Percentiles rank a stretch among this genome's conserved stretches.
Evolutionary conservation across 1,284 basidiomycete genomes (phyloP).

Genomic region (Cryptococcus amylolentus): DNA sequence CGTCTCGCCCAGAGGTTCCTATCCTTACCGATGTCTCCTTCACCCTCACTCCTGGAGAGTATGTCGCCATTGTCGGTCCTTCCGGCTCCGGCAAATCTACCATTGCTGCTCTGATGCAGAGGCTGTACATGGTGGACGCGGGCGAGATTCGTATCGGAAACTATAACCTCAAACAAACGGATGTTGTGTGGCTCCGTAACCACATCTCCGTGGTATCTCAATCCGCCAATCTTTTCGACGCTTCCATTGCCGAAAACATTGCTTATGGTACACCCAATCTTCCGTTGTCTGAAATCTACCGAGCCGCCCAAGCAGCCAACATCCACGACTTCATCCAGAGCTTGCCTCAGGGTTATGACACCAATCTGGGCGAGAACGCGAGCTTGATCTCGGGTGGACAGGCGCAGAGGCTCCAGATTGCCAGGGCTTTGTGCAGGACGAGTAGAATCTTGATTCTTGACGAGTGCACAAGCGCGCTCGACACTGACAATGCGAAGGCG

Average conservation of each 20-base stretch:
- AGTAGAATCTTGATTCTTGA: conserved; percentile 81
- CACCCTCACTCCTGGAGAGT: conserved; percentile 65
- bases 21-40: conserved; percentile 68
- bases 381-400: conserved; percentile 88
- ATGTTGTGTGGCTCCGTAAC: conserved; percentile 70
- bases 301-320: conserved; percentile 70
- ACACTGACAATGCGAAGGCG: conserved; percentile 71
- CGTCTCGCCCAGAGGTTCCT: conserved; percentile 66
- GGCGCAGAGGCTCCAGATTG: conserved; percentile 87
- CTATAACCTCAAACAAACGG: conserved; percentile 57
- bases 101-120: conserved; percentile 72
- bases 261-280: conserved; percentile 64
- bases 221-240: conserved; percentile 79
- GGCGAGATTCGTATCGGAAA: conserved; percentile 58
- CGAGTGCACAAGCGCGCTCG: conserved; percentile 89
- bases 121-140: conserved; percentile 71
- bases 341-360: conserved; percentile 80
- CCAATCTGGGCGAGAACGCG: conserved; percentile 82
- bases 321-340: conserved; percentile 81
- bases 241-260: conserved; percentile 79
- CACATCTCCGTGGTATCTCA: conserved; percentile 84
- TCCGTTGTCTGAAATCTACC: conserved; percentile 58
- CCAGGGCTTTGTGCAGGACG: conserved; percentile 73
- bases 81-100: conserved; percentile 90
- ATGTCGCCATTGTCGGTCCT: conserved; percentile 79